Conservation (phyloP, 345 rosid genomes). For the Psidium guajava region DNA sequence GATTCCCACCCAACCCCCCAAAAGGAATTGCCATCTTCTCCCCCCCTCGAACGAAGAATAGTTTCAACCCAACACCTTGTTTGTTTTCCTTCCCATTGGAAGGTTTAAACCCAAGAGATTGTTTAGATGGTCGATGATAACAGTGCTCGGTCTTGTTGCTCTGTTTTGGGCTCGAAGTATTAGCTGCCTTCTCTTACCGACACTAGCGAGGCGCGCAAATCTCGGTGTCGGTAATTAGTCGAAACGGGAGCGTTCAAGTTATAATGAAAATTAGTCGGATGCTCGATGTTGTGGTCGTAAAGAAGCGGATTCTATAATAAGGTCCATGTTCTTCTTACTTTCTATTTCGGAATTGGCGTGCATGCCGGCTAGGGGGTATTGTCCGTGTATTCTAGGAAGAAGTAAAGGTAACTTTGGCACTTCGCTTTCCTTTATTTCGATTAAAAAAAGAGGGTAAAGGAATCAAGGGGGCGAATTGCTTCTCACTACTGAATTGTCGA, state of each 20-base stretch:
- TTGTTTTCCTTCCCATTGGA: background rate
- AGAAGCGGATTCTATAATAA: background rate
- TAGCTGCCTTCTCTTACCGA: background rate
- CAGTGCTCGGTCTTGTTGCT: background rate
- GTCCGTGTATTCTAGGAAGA: background rate
- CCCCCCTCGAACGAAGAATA: background rate
- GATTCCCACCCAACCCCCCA: background rate
- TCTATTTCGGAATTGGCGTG: background rate
- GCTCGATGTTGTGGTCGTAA: background rate
- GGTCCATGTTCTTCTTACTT: background rate
- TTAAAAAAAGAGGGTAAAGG: background rate
- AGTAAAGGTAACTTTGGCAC: background rate
- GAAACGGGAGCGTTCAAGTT: background rate
- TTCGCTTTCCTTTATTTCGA: background rate
- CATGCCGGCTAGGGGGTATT: background rate
- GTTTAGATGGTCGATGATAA: background rate
- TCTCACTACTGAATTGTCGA: background rate
- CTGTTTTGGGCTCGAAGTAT: background rate
- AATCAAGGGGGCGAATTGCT: background rate
- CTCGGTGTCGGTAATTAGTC: background rate
- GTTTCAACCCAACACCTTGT: background rate
- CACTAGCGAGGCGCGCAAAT: background rate
- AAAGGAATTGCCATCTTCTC: background rate
- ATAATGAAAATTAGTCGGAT: background rate
- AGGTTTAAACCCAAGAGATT: background rate